Evolutionary conservation across 768 basidiomycete species (phyloP).

Genomic region (Basidioascus undulatus): DNA sequence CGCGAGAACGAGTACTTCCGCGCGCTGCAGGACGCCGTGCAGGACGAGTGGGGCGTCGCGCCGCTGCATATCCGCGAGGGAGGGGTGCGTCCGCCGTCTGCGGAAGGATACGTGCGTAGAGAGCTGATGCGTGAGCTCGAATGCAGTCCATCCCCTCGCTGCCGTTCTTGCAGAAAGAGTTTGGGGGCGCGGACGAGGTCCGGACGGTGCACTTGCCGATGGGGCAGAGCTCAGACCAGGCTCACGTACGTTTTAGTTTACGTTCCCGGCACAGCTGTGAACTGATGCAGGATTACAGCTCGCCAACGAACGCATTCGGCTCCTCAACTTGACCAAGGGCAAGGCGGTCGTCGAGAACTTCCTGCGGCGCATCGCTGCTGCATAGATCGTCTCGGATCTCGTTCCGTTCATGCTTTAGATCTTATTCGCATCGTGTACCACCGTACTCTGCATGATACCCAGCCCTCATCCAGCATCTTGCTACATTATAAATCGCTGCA

Average conservation of each 20-base stretch:
- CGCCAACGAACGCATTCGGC: slow-evolving; percentile 72
- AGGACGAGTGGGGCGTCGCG: slow-evolving; percentile 62
- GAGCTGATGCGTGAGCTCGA: slow-evolving; percentile 10
- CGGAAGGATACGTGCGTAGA: background rate
- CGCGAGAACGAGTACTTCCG: slow-evolving; percentile 67
- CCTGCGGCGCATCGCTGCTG: too few relatives aligned
- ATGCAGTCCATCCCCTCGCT: slow-evolving; percentile 73
- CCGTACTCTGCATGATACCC: too few relatives aligned
- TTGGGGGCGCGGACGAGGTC: slow-evolving; percentile 49
- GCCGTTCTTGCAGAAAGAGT: slow-evolving; percentile 78
- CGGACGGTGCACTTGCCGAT: slow-evolving; percentile 84
- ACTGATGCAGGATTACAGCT: slow-evolving; percentile 70
- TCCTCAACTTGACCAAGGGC: slow-evolving; percentile 70
- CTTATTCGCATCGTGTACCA: too few relatives aligned
- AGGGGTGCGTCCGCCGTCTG: background rate
- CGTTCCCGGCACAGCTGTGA: background rate
- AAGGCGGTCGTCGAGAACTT: too few relatives aligned
- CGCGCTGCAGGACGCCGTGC: slow-evolving; percentile 55
- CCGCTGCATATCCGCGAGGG: slow-evolving; percentile 49
- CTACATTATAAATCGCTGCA: too few relatives aligned
- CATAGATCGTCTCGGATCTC: too few relatives aligned
- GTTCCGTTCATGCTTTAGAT: too few relatives aligned
- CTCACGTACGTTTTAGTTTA: slow-evolving; percentile 1
- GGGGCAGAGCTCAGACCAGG: slow-evolving; percentile 49
- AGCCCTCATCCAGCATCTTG: too few relatives aligned